A percentile compares a stretch with the other conserved stretches of the same genome.
phyloP scores from a whole-genome alignment of 441 rosid species.

The Theobroma grandiflorum region DNA sequence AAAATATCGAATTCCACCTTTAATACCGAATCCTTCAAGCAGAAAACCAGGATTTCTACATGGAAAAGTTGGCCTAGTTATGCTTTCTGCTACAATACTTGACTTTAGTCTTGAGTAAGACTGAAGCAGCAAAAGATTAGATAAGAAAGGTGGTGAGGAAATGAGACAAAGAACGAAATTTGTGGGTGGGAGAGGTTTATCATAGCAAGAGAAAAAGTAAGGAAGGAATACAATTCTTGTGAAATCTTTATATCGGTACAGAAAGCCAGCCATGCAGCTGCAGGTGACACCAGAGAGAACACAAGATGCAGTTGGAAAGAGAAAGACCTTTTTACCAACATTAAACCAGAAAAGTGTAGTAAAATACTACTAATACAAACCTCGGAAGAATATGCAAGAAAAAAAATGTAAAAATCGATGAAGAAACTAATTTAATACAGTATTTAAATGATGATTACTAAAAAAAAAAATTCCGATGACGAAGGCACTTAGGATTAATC shows the following conservation, averaged over 20 bases:
- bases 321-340: slow-evolving; percentile 9
- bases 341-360: background rate
- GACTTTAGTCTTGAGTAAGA: background rate
- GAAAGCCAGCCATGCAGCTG: slow-evolving; percentile 76
- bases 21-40: background rate
- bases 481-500: slow-evolving; percentile 11
- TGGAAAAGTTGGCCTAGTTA: background rate
- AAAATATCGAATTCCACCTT: background rate
- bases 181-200: slow-evolving; percentile 39
- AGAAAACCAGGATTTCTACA: slow-evolving; percentile 13
- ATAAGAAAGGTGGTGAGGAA: background rate
- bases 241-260: slow-evolving; percentile 62
- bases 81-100: background rate
- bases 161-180: slow-evolving; percentile 26
- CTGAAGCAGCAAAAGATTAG: slow-evolving; percentile 7
- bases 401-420: background rate
- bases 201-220: slow-evolving; percentile 43
- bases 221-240: slow-evolving; percentile 66
- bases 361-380: slow-evolving; percentile 20
- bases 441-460: background rate
- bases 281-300: slow-evolving; percentile 45
- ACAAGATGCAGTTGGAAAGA: slow-evolving; percentile 26
- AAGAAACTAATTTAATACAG: background rate
- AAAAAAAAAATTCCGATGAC: slow-evolving; percentile 13
- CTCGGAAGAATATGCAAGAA: slow-evolving; percentile 6